Percentiles rank a stretch among this genome's conserved stretches.
These are phyloP conservation scores for Pyronema omphalodes DNA, from an alignment of 495 filamentous ascomycete species.

Conservation along the genomic window DNA sequence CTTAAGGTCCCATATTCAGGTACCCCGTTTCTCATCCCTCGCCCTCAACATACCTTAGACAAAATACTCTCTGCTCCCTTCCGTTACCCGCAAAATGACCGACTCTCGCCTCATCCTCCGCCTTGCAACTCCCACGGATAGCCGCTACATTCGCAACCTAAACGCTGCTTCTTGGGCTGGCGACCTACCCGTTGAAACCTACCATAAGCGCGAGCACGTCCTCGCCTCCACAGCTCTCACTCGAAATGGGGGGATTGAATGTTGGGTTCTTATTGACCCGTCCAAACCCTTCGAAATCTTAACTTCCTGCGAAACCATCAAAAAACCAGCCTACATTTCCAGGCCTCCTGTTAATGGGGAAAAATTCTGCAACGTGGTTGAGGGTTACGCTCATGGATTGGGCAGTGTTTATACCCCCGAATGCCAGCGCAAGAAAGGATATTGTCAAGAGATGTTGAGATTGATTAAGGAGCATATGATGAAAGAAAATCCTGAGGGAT, in stretches of 20 bases:
- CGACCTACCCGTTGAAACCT: conserved; percentile 34
- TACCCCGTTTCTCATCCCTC: no score
- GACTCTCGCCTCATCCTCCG: conserved; percentile 19
- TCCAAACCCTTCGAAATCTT: conserved; percentile 37
- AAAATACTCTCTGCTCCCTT: neutral
- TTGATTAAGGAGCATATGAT: conserved; percentile 28
- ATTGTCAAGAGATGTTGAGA: conserved; percentile 53
- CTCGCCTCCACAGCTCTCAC: conserved; percentile 49
- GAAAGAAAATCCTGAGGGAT: conserved; percentile 30
- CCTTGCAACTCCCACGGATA: conserved; percentile 23
- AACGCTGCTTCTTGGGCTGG: conserved; percentile 18
- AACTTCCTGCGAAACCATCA: conserved; percentile 64
- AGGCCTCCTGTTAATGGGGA: conserved; percentile 13
- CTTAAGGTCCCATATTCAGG: neutral
- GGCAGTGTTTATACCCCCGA: conserved; percentile 72
- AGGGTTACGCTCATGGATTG: conserved; percentile 59
- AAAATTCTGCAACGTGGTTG: conserved; percentile 32
- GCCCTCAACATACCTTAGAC: no score
- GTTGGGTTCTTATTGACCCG: conserved; percentile 67
- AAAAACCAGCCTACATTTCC: conserved; percentile 48
- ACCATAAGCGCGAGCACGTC: conserved; percentile 59
- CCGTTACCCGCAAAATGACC: conserved; percentile 9
- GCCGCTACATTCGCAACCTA: conserved; percentile 11
- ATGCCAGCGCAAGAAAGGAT: conserved; percentile 53
- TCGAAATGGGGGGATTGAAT: conserved; percentile 53